These are phyloP conservation scores for Acanthamoeba culbertsoni DNA, from an alignment of 208 protist genomes.

Conservation along the genomic window DNA sequence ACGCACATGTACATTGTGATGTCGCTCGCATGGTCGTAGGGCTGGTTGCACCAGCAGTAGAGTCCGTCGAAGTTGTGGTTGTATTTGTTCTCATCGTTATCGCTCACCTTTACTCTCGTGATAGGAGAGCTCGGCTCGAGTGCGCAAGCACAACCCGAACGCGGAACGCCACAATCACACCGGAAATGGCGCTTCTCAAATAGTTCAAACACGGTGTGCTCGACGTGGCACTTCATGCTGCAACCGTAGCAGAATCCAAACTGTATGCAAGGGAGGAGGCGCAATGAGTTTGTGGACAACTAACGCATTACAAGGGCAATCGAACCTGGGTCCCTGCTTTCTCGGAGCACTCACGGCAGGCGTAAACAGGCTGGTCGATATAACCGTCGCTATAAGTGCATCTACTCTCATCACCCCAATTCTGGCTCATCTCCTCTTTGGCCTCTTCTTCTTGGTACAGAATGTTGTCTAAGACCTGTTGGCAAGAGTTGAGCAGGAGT, in stretches of 20 bases:
- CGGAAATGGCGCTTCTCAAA: constrained; percentile 42
- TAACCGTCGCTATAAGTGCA: constrained; percentile 29
- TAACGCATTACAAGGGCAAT: too few relatives aligned
- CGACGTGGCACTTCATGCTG: constrained; percentile 46
- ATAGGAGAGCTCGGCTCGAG: background rate
- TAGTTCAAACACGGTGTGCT: constrained; percentile 28
- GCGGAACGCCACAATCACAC: constrained; percentile 12
- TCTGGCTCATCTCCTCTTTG: constrained; percentile 16
- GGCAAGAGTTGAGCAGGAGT: too few relatives aligned
- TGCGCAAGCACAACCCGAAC: background rate
- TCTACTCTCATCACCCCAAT: background rate
- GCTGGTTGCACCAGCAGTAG: constrained; percentile 32
- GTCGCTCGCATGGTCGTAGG: constrained; percentile 34
- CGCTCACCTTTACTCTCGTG: background rate
- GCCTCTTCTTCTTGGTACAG: constrained; percentile 26
- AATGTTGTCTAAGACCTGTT: background rate
- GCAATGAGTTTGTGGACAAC: too few relatives aligned
- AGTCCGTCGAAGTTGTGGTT: constrained; percentile 51
- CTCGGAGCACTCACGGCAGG: constrained; percentile 3
- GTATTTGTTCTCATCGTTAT: constrained; percentile 36
- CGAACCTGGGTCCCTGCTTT: background rate
- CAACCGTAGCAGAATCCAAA: constrained; percentile 35
- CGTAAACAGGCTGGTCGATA: background rate
- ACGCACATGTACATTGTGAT: constrained; percentile 11
- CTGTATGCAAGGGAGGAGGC: background rate